Evolutionary conservation across 768 basidiomycete species (phyloP), one percentile per base, ranked within the genome.

Genomic region (Rhodocollybia butyracea): DNA sequence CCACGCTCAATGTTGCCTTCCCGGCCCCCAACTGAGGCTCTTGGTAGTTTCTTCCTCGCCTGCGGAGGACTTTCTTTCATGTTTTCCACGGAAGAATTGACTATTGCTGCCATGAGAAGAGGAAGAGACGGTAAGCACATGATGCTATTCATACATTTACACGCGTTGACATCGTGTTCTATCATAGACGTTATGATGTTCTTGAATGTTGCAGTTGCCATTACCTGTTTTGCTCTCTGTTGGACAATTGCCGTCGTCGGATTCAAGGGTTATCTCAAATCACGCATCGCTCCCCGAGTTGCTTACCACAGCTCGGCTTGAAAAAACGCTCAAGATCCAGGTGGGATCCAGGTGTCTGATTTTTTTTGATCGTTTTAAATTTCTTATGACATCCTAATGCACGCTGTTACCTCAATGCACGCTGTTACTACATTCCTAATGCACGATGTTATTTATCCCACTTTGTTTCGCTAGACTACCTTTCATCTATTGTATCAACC

Each of bases 41-140:
- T 98, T 38, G 91, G 88, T 15, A 82, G 90, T 56, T 91, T 98
- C 71, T 89, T 89, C 72, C 76, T 95, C 47, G 82, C 94, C 6
- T 88, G 87, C 53, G 95, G 95, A 43, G 96, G 96, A 10, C 68
- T 98, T 55, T 79, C 86, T 47, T 98, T 98, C 72, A 91, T 95
- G 68, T 82, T 94, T 56, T 92, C 89, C 32, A 88, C 88, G 7
- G 94, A 98, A 71, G 92, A 96, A 63, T 68, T 98, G 21, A 90
- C 91, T 3, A 82, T 91, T 58, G 89, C 91, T 12, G 94, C 94
- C 17, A 97, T 98, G 94, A 79, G 95, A 55, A 77, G 85, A 64
- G 91, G 91, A 26, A 84, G 85, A 61, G 94, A 94, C 76, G 91
- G 89, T 83, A 72, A 58, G 79, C 67, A 59, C n/a, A 22, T 38